phyloP scores from a whole-genome alignment of 2,329 filamentous ascomycete species.

The Lachnellula occidentalis region DNA sequence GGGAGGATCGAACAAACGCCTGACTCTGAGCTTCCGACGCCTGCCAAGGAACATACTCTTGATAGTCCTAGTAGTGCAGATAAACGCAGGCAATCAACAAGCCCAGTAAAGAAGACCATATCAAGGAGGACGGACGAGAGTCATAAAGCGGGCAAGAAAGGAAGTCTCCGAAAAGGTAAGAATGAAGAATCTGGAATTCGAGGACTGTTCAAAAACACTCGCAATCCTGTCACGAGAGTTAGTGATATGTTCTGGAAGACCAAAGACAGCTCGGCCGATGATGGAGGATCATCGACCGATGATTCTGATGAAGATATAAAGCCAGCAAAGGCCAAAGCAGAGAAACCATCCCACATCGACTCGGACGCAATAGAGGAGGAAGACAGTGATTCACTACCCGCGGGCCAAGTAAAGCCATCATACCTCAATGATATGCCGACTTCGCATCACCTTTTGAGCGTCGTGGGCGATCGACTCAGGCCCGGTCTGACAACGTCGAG shows the following conservation, averaged over 20 bases:
- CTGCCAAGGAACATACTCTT: constrained; percentile 23
- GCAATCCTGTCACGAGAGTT: constrained; percentile 58
- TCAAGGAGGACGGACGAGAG: constrained; percentile 39
- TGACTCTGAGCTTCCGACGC: not conserved
- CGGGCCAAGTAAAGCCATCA: constrained; percentile 16
- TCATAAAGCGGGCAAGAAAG: constrained; percentile 41
- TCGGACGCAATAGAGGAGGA: constrained; percentile 12
- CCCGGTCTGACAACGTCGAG: constrained; percentile 22
- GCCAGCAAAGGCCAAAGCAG: constrained; percentile 31
- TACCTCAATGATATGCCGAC: constrained; percentile 36
- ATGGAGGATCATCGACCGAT: constrained; percentile 41
- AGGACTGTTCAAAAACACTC: constrained; percentile 71
- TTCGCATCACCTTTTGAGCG: constrained; percentile 42
- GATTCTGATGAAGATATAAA: constrained; percentile 43
- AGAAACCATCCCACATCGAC: constrained; percentile 37
- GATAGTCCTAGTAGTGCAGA: constrained; percentile 17
- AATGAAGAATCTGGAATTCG: constrained; percentile 54
- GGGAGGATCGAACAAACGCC: constrained; percentile 33
- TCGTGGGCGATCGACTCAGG: constrained; percentile 28
- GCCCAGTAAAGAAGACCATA: constrained; percentile 34
- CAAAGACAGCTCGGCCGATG: constrained; percentile 41
- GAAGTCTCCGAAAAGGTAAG: constrained; percentile 42
- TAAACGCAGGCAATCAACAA: constrained; percentile 29
- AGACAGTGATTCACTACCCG: constrained; percentile 13
- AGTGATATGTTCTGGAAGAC: constrained; percentile 53